Evolutionary conservation across 495 filamentous ascomycete genomes (phyloP).

Genomic region (Clohesyomyces aquaticus): DNA sequence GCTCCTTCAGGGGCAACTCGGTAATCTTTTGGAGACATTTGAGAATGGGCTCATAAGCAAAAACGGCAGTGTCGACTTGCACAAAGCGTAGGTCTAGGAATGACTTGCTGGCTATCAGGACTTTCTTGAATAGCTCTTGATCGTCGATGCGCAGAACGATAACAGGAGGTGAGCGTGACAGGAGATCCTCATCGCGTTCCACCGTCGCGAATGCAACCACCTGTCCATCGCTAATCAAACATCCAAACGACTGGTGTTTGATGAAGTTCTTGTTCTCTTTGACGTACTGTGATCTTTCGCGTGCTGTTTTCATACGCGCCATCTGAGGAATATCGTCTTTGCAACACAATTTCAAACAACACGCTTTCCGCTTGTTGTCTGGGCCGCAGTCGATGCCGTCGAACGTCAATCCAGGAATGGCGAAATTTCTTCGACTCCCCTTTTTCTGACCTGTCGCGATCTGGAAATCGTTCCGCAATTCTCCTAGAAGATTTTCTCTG

Average conservation of each 20-base stretch:
- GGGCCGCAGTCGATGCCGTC: conserved; percentile 36
- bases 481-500: conserved; percentile 73
- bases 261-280: conserved; percentile 56
- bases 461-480: conserved; percentile 61
- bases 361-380: conserved; percentile 16
- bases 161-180: conserved; percentile 53
- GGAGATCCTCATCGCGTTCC: conserved; percentile 59
- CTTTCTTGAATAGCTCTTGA: conserved; percentile 49
- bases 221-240: conserved; percentile 55
- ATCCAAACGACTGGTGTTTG: conserved; percentile 65
- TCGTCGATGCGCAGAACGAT: conserved; percentile 59
- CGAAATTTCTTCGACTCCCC: conserved; percentile 14
- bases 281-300: conserved; percentile 54
- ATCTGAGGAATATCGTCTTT: conserved; percentile 54
- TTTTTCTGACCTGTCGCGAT: conserved; percentile 35
- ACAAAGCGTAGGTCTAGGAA: conserved; percentile 54
- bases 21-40: conserved; percentile 59
- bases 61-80: conserved; percentile 66
- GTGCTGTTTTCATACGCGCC: conserved; percentile 17
- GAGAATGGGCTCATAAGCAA: conserved; percentile 74
- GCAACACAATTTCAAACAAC: conserved; percentile 43
- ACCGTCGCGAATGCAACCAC: conserved; percentile 67
- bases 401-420: conserved; percentile 7
- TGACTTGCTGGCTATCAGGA: conserved; percentile 49
- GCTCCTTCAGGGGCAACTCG: conserved; percentile 57